Percentiles rank a stretch among this genome's conserved stretches.
These are phyloP conservation scores for Periconia macrospinosa DNA, from an alignment of 2,329 filamentous ascomycete genomes.

Conservation along the genomic window DNA sequence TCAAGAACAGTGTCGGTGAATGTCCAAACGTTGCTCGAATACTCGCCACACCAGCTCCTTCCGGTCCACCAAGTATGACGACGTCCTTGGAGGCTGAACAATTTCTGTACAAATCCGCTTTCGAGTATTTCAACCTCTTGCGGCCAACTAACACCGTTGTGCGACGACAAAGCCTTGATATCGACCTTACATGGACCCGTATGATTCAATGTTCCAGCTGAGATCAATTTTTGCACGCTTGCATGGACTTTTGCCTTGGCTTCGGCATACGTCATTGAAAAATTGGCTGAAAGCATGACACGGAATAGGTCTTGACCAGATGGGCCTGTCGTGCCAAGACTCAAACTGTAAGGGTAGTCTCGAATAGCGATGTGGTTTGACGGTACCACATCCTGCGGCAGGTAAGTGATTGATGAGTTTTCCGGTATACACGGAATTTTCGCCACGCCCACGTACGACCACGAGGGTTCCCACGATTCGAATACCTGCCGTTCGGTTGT, in stretches of 20 bases:
- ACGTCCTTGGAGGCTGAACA: constrained; percentile 23
- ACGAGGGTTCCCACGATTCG: constrained; percentile 5
- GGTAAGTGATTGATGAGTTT: constrained; percentile 16
- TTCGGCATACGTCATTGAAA: no score
- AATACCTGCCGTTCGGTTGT: constrained; percentile 13
- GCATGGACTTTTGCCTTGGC: no score
- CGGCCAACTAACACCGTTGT: no score
- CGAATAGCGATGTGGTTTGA: constrained; percentile 17
- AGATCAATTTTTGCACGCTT: no score
- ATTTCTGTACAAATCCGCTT: constrained; percentile 21
- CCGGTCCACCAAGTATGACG: constrained; percentile 23
- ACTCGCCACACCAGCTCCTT: constrained; percentile 18
- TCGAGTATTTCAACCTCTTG: constrained; percentile 5
- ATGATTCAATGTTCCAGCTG: no score
- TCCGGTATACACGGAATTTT: constrained; percentile 23
- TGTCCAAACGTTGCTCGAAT: constrained; percentile 23
- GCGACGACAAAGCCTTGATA: no score
- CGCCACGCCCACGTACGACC: constrained; percentile 16
- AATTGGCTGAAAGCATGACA: no score
- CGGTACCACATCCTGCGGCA: constrained; percentile 9
- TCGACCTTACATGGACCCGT: no score
- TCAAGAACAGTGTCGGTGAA: constrained; percentile 21
- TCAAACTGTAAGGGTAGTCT: constrained; percentile 18
- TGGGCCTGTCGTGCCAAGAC: no score
- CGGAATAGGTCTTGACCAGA: no score